Percentiles rank a stretch among this genome's conserved stretches.
phyloP scores from a whole-genome alignment of 2,329 filamentous ascomycete genomes.

The Fusarium hainanense region DNA sequence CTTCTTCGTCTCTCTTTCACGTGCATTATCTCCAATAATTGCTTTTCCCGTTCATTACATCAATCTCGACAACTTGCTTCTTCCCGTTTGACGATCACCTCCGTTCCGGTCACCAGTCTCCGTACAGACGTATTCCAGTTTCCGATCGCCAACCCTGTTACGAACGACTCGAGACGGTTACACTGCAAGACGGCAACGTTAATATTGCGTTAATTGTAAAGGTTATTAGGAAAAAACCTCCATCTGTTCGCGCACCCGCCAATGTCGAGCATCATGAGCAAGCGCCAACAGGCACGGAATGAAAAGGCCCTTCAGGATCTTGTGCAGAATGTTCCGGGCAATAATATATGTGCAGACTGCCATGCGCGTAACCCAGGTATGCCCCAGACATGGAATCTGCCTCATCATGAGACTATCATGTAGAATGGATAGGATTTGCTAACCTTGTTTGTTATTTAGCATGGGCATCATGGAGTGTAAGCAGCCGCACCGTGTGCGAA shows the following conservation, averaged over 20 bases:
- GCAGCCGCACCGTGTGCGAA: conserved; percentile 49
- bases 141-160: conserved; percentile 22
- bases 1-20: conserved; percentile 37
- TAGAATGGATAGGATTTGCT: conserved; percentile 37
- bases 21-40: conserved; percentile 31
- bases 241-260: conserved; percentile 22
- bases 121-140: conserved; percentile 12
- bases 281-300: conserved; percentile 97
- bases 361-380: conserved; percentile 89
- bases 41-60: conserved; percentile 32
- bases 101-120: conserved; percentile 29
- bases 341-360: conserved; percentile 95
- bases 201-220: conserved; percentile 15
- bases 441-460: conserved; percentile 60
- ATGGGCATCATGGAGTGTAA: conserved; percentile 97
- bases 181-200: conserved; percentile 25
- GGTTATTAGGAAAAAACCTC: neutral
- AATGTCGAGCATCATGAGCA: conserved; percentile 84
- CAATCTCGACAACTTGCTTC: conserved; percentile 28
- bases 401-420: neutral
- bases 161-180: conserved; percentile 38
- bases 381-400: conserved; percentile 46
- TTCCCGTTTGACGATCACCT: conserved; percentile 27
- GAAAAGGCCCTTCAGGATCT: conserved; percentile 92
- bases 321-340: conserved; percentile 83